Evolutionary conservation across 2,329 filamentous ascomycete species (phyloP), one percentile per base, ranked within the genome.

Genomic region (Colletotrichum tropicale): DNA sequence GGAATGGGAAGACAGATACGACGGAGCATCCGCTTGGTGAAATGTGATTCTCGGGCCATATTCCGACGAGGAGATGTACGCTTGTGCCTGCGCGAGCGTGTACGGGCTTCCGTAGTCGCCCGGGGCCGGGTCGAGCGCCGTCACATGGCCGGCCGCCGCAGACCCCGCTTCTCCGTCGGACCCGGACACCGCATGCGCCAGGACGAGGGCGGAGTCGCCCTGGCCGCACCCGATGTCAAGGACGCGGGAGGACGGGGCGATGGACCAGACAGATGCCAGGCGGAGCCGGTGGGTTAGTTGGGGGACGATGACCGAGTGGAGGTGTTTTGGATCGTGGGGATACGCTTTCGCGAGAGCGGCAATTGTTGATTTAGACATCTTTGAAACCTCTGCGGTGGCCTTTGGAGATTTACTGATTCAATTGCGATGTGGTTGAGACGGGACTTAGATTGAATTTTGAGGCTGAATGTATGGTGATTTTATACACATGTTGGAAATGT

Each of bases 221-320:
- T 76, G 76, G 12, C 76, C 76, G 74, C 76, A 77, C 60, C 76
- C 76, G 61, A 76, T 70, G 70, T 77, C 76, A 43, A 77, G 76
- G 26, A 77, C 61, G 15, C 34, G 64, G 21, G 32, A 64, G 18
- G 65, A 64, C 24, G 75, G 71, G 24, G 66, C 21, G 43, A 76
- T 71, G 75, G 71, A 75, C 75, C 75, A 76, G 32, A 71, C 48
- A n/a, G 61, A 16, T 30, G 65, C 10, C 24, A 76, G 75, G 66
- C 71, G 71, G 61, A 76, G 71, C 21, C 75, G 75, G 71, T 76
- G 75, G 26, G 55, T 30, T 30, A 76, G 32, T 52, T 76, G 75
- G 12, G 75, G 75, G 34, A 70, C n/a, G 71, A 76, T 32, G 38
- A 76, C 18, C 24, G 6, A 55, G 62, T 70, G 38, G 55, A 60